Percentiles rank a stretch among this genome's conserved stretches.
These are phyloP conservation scores for Solanum hybrid DNA, from an alignment of 305 asterid genomes.

Conservation along the genomic window DNA sequence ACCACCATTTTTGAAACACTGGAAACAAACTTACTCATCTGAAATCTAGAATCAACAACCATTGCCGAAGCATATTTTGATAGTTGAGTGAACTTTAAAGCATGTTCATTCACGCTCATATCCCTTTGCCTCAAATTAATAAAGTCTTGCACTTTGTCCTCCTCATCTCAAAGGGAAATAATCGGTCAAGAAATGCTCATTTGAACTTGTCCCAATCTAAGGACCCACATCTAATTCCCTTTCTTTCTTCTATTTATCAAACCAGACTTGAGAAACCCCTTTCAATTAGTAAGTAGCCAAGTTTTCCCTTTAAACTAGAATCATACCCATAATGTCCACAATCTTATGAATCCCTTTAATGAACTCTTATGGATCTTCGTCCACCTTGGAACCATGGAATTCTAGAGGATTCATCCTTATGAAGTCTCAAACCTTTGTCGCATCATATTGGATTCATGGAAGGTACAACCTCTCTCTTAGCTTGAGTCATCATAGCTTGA, in stretches of 20 bases:
- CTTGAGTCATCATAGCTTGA: neutral
- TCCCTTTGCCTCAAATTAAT: neutral
- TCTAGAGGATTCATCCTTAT: neutral
- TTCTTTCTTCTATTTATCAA: neutral
- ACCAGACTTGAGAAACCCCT: neutral
- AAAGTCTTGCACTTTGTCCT: neutral
- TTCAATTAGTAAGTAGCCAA: neutral
- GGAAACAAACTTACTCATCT: no score
- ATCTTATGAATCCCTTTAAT: neutral
- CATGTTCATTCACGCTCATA: neutral
- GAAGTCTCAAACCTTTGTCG: neutral
- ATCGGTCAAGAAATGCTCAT: neutral
- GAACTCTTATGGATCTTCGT: neutral
- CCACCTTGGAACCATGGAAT: neutral
- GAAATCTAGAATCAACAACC: neutral
- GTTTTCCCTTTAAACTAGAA: neutral
- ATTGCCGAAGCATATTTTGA: neutral
- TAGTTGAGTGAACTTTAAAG: neutral
- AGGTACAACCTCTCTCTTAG: neutral
- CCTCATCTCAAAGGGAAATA: neutral
- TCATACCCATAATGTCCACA: neutral
- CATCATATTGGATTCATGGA: neutral
- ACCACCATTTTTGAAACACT: no score
- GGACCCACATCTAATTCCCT: neutral
- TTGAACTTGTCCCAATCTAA: neutral